Evolutionary conservation across 768 basidiomycete genomes (phyloP), one percentile per base, ranked within the genome.

Genomic region (Gymnopilus dilepis): DNA sequence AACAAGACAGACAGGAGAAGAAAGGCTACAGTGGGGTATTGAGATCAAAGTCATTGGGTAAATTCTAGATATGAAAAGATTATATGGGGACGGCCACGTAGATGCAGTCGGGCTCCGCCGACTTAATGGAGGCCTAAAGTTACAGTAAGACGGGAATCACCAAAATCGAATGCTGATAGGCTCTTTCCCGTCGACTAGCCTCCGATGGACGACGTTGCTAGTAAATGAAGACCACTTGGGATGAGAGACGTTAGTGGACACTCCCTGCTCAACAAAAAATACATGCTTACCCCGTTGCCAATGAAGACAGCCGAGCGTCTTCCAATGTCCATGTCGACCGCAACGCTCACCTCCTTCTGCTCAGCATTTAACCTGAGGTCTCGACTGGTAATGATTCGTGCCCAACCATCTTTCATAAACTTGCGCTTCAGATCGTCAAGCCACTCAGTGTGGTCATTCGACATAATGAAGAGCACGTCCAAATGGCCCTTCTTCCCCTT

Each of bases 261-360:
- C 21, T n/a, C 12, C 19, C 9, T 37, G 11, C 37, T 12, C 40
- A 42, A 19, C 42, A 47, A 43, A 19, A 31, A 17, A 6, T 5
- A 28, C 4, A 11, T 51, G 76, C 84, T 64, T 65, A 86, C 85
- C 71, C 84, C 86, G 64, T 86, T 85, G 4, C 84, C 84, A 52
- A 84, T 75, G 59, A 85, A 86, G 12, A 84, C 80, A 15, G 78
- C 81, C 0, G 84, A 83, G 57, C 73, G 70, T 31, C 77, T 70
- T n/a, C 77, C 85, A 61, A 85, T 81, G 57, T 83, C 81, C 83
- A 84, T 84, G 68, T 86, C 85, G 6, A 85, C 77, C 7, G 83
- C 81, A 73, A 81, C 77, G 17, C 74, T 73, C 33, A 84, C 81
- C 52, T 79, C 79, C 41, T 66, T 77, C 70, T 84, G 77, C 68